Percentiles rank a stretch among this genome's conserved stretches.
Evolutionary conservation across 257 asterid species (phyloP).

Genomic region (Solanum pimpinellifolium): DNA sequence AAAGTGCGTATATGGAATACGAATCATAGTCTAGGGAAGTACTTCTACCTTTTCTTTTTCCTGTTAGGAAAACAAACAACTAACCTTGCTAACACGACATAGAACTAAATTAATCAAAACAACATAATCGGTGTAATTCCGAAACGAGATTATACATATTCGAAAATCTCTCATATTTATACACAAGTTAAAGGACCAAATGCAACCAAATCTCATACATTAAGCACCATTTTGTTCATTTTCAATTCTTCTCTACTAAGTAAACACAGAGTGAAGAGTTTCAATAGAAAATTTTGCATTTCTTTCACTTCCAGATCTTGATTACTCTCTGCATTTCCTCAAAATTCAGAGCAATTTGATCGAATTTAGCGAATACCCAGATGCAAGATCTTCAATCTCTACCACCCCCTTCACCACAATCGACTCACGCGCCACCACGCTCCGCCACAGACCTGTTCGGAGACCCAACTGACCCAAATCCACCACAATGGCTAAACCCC

Average conservation of each 20-base stretch:
- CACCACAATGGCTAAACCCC: constrained; percentile 75
- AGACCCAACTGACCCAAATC: constrained; percentile 72
- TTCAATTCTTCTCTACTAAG: background rate
- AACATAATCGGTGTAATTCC: background rate
- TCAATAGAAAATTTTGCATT: background rate
- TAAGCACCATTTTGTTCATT: background rate
- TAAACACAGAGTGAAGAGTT: background rate
- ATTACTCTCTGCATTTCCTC: background rate
- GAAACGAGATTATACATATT: background rate
- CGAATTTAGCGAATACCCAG: background rate
- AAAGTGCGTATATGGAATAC: too few species aligned
- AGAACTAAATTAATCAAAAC: background rate
- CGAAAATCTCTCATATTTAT: background rate
- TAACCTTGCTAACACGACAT: background rate
- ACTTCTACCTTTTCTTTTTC: too few species aligned
- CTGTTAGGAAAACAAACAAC: too few species aligned
- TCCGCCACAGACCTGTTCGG: constrained; percentile 88
- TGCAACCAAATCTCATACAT: background rate
- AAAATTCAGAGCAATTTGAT: background rate
- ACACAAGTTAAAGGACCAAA: background rate
- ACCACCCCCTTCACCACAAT: background rate
- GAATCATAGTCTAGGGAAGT: too few species aligned
- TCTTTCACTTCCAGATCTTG: background rate
- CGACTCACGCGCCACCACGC: constrained; percentile 30
- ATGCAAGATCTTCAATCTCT: constrained; percentile 49